Base-by-base conservation (phyloP, 2,329 filamentous ascomycete genomes). In the Polychaeton citri region DNA sequence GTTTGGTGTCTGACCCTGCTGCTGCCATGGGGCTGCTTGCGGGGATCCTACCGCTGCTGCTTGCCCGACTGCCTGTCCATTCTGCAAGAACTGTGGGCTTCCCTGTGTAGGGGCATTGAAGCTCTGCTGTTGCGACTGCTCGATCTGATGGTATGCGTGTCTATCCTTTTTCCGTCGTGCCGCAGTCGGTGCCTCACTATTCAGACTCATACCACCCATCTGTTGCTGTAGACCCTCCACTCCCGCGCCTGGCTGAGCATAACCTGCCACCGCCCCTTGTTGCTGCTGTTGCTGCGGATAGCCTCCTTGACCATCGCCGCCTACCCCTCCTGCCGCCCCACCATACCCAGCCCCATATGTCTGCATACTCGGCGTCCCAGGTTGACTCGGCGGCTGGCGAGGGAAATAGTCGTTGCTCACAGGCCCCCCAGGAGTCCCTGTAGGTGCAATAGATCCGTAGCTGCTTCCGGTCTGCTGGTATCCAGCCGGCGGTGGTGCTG, bases 121-220 rank as follows among this genome's bases (percentile, higher is more conserved):
- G 5, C 78, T 75, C 21, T 75, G 76, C 34, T 76, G 75, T 4
- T 68, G 68, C 9, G 78, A 69, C 16, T 81, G 75, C 45, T 88
- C 84, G 36, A 96, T 74, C 26, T 76, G 79, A 59, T 96, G 88
- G 59, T 93, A 82, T 44, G 87, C 88, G 62, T 96, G 88, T 40
- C 85, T 76, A 57, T 95, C 81, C 71, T 94, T 95, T 75, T 94
- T 96, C 59, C 69, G 81, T 34, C 64, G 60, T 24, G 75, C 64
- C 44, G 58, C 58, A 40, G 58, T 58, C 41, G 48, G 57, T 24
- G 76, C 63, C 44, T 57, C 62, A 41, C 52, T 70, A 38, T 61
- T 75, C 46, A 93, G 64, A 28, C 70, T 77, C 71, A 92, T 74
- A 41, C 76, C 76, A 30, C 79, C 78, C 79, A 93, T 81, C 59